Evolutionary conservation across 1,139 yeast genomes (phyloP).

Genomic region (Blastobotrys petasosporus): DNA sequence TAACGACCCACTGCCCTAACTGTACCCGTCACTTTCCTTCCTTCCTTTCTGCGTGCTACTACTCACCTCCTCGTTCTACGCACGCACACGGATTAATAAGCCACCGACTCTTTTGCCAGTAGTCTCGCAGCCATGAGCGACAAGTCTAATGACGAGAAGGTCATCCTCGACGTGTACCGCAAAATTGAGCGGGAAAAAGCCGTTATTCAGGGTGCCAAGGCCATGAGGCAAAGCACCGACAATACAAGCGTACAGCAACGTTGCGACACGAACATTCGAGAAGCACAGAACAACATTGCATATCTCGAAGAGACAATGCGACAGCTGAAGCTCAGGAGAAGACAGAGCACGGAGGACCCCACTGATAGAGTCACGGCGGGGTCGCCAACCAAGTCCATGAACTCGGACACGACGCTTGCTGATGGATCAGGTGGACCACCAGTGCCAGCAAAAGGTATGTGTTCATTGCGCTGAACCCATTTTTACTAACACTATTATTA

Average conservation of each 20-base stretch:
- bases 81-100: too few relatives aligned
- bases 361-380: constrained; percentile 8
- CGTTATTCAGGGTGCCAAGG: constrained; percentile 80
- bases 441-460: constrained; percentile 20
- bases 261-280: constrained; percentile 85
- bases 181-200: constrained; percentile 86
- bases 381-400: neutral
- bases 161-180: constrained; percentile 57
- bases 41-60: too few relatives aligned
- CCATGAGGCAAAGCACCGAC: constrained; percentile 67
- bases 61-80: too few relatives aligned
- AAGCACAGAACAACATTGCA: constrained; percentile 85
- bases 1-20: too few relatives aligned
- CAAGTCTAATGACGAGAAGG: constrained; percentile 22
- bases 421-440: constrained; percentile 15
- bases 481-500: neutral
- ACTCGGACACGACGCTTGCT: constrained; percentile 10
- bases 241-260: constrained; percentile 81
- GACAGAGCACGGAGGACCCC: constrained; percentile 11
- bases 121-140: neutral
- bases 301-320: constrained; percentile 74
- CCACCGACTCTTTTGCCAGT: too few relatives aligned
- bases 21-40: too few relatives aligned
- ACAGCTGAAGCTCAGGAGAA: constrained; percentile 45
- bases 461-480: constrained; percentile 2